Percentiles rank a stretch among this genome's conserved stretches.
phyloP scores from a whole-genome alignment of 257 asterid genomes.

The Solanum virginianum region DNA sequence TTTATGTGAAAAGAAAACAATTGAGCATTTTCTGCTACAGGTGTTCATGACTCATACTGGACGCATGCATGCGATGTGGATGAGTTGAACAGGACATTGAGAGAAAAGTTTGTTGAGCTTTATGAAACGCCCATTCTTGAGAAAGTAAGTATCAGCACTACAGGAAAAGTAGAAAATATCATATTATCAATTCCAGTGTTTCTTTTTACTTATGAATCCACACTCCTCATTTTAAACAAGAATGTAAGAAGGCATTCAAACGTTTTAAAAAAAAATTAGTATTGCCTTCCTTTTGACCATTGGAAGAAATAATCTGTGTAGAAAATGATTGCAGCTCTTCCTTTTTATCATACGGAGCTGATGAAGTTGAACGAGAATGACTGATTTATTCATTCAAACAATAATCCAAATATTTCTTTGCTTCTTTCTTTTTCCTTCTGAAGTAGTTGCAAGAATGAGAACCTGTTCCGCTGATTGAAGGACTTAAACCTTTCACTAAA shows the following conservation, averaged over 20 bases:
- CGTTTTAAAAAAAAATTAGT: background rate
- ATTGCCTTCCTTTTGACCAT: background rate
- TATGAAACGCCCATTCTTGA: constrained; percentile 76
- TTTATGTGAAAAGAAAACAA: background rate
- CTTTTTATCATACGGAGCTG: background rate
- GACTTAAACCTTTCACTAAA: background rate
- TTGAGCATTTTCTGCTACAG: constrained; percentile 26
- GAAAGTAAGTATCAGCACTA: constrained; percentile 35
- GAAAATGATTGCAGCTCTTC: background rate
- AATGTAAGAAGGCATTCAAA: background rate
- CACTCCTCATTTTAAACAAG: background rate
- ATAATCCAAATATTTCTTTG: background rate
- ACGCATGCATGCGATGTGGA: constrained; percentile 96
- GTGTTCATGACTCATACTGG: constrained; percentile 99
- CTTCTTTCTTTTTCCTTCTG: background rate
- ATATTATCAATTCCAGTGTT: background rate
- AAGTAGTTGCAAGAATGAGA: background rate
- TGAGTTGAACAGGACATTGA: constrained; percentile 53
- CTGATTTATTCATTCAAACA: background rate
- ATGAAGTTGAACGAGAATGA: background rate
- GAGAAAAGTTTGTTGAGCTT: constrained; percentile 87
- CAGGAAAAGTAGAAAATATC: background rate
- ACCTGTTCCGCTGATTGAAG: background rate
- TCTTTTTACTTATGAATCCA: background rate
- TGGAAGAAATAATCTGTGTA: background rate